A percentile compares a stretch with the other conserved stretches of the same genome.
These are phyloP conservation scores for Pseudoneurospora amorphoporcata DNA, from an alignment of 495 filamentous ascomycete genomes.

Conservation along the genomic window DNA sequence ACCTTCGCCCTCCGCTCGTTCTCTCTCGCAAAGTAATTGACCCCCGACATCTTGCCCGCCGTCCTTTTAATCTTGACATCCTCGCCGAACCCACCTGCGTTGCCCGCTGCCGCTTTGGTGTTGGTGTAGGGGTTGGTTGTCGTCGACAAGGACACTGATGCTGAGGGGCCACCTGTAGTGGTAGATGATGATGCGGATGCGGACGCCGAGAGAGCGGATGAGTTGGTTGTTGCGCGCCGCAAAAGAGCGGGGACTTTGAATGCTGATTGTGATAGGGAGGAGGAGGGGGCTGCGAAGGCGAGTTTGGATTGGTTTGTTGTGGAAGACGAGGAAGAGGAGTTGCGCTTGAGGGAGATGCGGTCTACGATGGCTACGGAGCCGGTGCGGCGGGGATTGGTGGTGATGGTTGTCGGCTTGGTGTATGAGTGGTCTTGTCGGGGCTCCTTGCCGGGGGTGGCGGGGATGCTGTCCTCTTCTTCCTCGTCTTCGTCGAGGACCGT, in stretches of 20 bases:
- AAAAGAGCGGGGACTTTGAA: conserved; percentile 75
- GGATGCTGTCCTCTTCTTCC: conserved; percentile 2
- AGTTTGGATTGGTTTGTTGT: conserved; percentile 25
- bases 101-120: conserved; percentile 26
- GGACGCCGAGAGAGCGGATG: conserved; percentile 32
- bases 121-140: conserved; percentile 26
- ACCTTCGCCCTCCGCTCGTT: conserved; percentile 49
- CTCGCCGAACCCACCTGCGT: conserved; percentile 24
- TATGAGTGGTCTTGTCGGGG: conserved; percentile 5
- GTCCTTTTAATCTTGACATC: conserved; percentile 57
- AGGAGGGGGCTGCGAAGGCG: conserved; percentile 47
- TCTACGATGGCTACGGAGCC: conserved; percentile 53
- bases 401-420: conserved; percentile 10
- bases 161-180: conserved; percentile 11
- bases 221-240: conserved; percentile 63
- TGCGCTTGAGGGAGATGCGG: conserved; percentile 65
- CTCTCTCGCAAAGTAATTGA: conserved; percentile 77
- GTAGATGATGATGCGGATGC: conserved; percentile 12
- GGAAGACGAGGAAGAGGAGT: conserved; percentile 29
- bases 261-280: background rate
- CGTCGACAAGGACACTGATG: background rate
- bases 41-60: conserved; percentile 45
- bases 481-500: conserved; percentile 33
- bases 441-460: background rate
- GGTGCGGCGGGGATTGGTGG: conserved; percentile 29